A percentile compares a stretch with the other conserved stretches of the same genome.
phyloP scores from a whole-genome alignment of 129 eudicot genomes.

The Helianthus tuberosus region DNA sequence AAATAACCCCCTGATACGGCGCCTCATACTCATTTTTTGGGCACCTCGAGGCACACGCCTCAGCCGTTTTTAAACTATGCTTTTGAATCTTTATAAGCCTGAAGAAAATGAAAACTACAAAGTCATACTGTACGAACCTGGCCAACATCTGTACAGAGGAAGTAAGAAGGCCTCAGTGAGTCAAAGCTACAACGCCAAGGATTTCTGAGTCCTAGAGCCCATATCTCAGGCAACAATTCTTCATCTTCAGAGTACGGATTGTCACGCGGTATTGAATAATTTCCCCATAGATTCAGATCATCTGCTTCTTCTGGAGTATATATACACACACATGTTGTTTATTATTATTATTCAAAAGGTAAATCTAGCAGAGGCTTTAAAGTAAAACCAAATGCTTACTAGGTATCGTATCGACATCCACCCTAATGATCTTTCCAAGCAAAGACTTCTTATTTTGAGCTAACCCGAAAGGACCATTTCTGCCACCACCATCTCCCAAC shows the following conservation, averaged over 20 bases:
- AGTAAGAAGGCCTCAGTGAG: constrained; percentile 79
- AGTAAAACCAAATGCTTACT: constrained; percentile 45
- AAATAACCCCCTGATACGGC: no score
- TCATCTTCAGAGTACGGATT: constrained; percentile 74
- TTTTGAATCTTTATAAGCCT: background rate
- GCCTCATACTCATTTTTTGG: no score
- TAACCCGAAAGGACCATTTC: constrained; percentile 62
- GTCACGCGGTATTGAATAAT: constrained; percentile 72
- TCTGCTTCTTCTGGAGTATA: constrained; percentile 40
- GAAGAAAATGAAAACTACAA: no score
- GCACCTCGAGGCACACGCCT: no score
- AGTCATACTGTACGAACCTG: constrained; percentile 46
- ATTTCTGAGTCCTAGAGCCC: constrained; percentile 93
- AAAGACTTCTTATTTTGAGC: constrained; percentile 91
- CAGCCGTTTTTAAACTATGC: background rate
- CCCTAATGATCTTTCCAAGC: constrained; percentile 85
- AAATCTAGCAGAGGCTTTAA: background rate
- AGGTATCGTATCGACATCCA: constrained; percentile 79
- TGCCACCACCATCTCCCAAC: constrained; percentile 92
- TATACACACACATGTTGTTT: no score
- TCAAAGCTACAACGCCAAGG: constrained; percentile 99
- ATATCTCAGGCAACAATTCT: constrained; percentile 65
- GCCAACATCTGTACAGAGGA: constrained; percentile 80
- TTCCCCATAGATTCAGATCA: constrained; percentile 73
- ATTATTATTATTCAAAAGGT: constrained; percentile 3